Percentiles rank a stretch among this genome's conserved stretches.
phyloP scores from a whole-genome alignment of 805 yeast species.

The Sugiyamaella marilandica region DNA sequence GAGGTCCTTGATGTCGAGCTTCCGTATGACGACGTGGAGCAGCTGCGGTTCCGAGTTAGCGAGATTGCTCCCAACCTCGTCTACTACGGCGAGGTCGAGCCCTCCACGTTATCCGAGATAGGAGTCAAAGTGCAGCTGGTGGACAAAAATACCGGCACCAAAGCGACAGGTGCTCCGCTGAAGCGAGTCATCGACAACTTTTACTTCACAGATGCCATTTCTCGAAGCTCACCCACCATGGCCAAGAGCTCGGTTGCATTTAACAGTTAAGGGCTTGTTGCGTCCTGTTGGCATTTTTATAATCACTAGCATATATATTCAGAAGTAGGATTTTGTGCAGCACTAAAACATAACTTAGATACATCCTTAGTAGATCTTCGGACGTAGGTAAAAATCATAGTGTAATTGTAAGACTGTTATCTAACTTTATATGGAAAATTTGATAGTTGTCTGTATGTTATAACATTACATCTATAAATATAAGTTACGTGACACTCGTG shows the following conservation, averaged over 20 bases:
- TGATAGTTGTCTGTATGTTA: too few species aligned
- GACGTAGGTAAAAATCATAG: too few species aligned
- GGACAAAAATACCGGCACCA: slow-evolving; percentile 34
- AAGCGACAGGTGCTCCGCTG: slow-evolving; percentile 46
- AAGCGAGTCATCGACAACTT: slow-evolving; percentile 74
- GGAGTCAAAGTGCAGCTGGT: slow-evolving; percentile 47
- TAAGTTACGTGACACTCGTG: too few species aligned
- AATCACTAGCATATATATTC: not conserved
- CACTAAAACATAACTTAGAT: not conserved
- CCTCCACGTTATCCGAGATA: slow-evolving; percentile 45
- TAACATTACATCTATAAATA: too few species aligned
- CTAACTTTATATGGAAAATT: too few species aligned
- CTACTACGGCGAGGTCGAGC: slow-evolving; percentile 70
- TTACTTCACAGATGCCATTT: slow-evolving; percentile 82
- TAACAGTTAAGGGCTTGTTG: slow-evolving; percentile 7
- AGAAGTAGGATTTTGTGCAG: not conserved
- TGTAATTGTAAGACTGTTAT: too few species aligned
- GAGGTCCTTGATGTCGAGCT: slow-evolving; percentile 67
- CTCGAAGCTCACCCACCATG: slow-evolving; percentile 86
- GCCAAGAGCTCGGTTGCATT: slow-evolving; percentile 68
- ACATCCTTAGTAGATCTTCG: too few species aligned
- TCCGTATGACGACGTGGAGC: slow-evolving; percentile 69
- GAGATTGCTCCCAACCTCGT: slow-evolving; percentile 79
- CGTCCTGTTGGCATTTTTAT: not conserved
- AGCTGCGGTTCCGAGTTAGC: slow-evolving; percentile 62